A percentile compares a stretch with the other conserved stretches of the same genome.
phyloP scores from a whole-genome alignment of 2,329 filamentous ascomycete species.

The Trichothecium roseum region DNA sequence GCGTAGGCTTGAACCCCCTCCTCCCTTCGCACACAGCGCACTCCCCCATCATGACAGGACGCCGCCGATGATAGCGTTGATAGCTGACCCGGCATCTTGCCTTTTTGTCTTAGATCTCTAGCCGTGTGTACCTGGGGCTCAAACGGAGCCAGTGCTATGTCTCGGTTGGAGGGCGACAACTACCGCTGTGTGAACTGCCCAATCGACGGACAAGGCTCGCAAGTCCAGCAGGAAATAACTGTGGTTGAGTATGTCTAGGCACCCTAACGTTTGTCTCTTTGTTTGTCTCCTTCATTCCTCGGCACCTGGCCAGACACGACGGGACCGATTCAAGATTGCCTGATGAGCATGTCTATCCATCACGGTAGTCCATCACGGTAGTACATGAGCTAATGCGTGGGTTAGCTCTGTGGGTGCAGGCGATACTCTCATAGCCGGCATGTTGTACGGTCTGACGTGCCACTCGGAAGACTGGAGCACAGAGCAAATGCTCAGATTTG shows the following conservation, averaged over 20 bases:
- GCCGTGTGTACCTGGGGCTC: slow-evolving; percentile 51
- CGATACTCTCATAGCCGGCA: slow-evolving; percentile 65
- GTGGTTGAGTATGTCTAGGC: slow-evolving; percentile 56
- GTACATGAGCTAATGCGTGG: slow-evolving; percentile 7
- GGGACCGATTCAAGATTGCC: too few relatives aligned
- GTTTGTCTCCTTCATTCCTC: slow-evolving; percentile 1
- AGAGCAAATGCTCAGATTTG: slow-evolving; percentile 42
- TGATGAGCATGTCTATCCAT: not conserved
- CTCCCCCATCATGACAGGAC: too few relatives aligned
- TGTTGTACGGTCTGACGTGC: slow-evolving; percentile 51
- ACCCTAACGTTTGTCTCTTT: too few relatives aligned
- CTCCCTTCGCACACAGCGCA: too few relatives aligned
- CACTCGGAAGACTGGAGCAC: slow-evolving; percentile 37
- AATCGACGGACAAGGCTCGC: slow-evolving; percentile 19
- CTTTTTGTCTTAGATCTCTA: slow-evolving; percentile 25
- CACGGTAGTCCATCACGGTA: too few relatives aligned
- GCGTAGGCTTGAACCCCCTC: slow-evolving; percentile 29
- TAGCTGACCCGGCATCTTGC: not conserved
- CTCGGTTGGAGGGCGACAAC: slow-evolving; percentile 16
- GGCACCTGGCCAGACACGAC: not conserved
- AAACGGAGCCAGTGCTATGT: slow-evolving; percentile 29
- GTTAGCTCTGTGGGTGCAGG: slow-evolving; percentile 61
- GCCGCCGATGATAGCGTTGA: too few relatives aligned
- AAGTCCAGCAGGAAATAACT: slow-evolving; percentile 23
- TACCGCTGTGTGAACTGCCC: slow-evolving; percentile 27